Evolutionary conservation across 805 yeast species (phyloP).

Genomic region (Wickerhamiella allomyrinae): DNA sequence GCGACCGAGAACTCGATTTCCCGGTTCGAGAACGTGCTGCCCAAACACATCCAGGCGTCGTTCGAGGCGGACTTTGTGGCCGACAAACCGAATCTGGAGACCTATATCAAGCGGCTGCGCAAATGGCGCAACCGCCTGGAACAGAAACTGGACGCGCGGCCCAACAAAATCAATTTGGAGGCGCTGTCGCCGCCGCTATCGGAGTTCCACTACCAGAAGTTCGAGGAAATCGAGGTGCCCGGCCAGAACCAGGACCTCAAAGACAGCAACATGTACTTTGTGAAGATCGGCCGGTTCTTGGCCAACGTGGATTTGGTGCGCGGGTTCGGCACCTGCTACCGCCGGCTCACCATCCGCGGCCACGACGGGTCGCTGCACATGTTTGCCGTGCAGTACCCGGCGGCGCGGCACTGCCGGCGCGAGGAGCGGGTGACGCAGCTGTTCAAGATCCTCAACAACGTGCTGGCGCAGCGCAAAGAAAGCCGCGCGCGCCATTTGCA

Average conservation of each 20-base stretch:
- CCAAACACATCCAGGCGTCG: constrained; percentile 74
- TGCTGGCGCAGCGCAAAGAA: constrained; percentile 68
- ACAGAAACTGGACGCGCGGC: constrained; percentile 76
- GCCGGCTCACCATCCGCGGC: constrained; percentile 78
- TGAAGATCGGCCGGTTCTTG: constrained; percentile 83
- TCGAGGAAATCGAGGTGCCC: constrained; percentile 94
- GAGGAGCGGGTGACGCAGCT: constrained; percentile 90
- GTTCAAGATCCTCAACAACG: constrained; percentile 76
- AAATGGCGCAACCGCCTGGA: constrained; percentile 90
- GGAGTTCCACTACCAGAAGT: constrained; percentile 95
- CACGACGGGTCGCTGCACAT: constrained; percentile 85
- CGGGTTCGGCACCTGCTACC: constrained; percentile 80
- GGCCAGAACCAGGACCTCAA: constrained; percentile 86
- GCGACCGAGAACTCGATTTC: constrained; percentile 80
- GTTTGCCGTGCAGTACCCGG: constrained; percentile 94
- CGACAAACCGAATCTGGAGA: constrained; percentile 76
- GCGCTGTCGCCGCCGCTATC: constrained; percentile 87
- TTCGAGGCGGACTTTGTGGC: constrained; percentile 84
- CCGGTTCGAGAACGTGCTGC: constrained; percentile 79
- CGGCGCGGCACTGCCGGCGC: constrained; percentile 92
- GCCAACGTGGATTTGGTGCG: constrained; percentile 80
- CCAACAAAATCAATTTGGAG: constrained; percentile 68
- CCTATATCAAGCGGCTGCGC: constrained; percentile 67
- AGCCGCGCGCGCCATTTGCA: constrained; percentile 72
- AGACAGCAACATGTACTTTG: constrained; percentile 79